phyloP scores from a whole-genome alignment of 1,284 basidiomycete genomes.

The Cronartium quercuum region DNA sequence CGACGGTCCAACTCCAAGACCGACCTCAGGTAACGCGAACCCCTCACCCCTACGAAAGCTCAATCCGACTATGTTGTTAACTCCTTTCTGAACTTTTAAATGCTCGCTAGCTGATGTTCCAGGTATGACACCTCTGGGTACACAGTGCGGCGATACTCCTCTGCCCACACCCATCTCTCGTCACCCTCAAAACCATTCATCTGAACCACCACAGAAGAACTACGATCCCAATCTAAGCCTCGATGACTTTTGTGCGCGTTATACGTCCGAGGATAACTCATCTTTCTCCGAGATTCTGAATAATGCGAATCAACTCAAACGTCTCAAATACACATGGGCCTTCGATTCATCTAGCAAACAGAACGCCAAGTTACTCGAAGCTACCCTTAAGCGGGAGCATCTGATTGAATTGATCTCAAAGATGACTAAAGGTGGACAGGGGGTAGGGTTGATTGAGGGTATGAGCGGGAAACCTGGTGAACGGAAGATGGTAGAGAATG shows the following conservation, averaged over 20 bases:
- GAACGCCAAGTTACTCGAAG: slow-evolving; percentile 50
- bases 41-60: neutral
- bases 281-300: slow-evolving; percentile 84
- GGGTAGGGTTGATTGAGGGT: slow-evolving; percentile 9
- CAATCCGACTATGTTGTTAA: neutral
- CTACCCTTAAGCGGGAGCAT: slow-evolving; percentile 42
- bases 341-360: slow-evolving; percentile 79
- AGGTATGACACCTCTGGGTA: slow-evolving; percentile 28
- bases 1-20: slow-evolving; percentile 11
- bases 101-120: slow-evolving; percentile 4
- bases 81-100: neutral
- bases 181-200: neutral
- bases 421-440: slow-evolving; percentile 40
- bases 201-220: neutral
- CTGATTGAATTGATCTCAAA: slow-evolving; percentile 44
- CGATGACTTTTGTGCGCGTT: slow-evolving; percentile 77
- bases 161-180: neutral
- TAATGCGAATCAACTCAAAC: slow-evolving; percentile 72
- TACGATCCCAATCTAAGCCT: slow-evolving; percentile 61
- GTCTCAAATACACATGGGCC: slow-evolving; percentile 76
- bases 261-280: slow-evolving; percentile 91
- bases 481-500: slow-evolving; percentile 50
- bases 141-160: slow-evolving; percentile 10
- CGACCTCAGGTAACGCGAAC: neutral
- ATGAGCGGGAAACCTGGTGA: slow-evolving; percentile 40